Conservation (phyloP, 1,284 basidiomycete genomes). For the Clitocybe nebularis region DNA sequence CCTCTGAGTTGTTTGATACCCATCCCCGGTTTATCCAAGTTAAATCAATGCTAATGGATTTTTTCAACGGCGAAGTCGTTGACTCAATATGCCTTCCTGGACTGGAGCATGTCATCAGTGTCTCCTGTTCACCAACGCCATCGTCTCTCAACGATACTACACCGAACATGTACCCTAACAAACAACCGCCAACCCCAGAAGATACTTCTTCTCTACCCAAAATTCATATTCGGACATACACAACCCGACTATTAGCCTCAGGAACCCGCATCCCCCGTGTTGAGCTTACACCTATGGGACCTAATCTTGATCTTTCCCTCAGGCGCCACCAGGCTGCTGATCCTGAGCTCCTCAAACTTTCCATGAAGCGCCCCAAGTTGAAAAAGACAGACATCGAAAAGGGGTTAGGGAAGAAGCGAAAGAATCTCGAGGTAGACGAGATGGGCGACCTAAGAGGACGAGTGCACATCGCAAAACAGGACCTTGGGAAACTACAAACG, state of each 20-base stretch:
- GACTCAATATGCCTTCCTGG: constrained; percentile 83
- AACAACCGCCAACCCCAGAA: constrained; percentile 26
- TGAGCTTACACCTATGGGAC: constrained; percentile 88
- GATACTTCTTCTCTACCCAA: constrained; percentile 60
- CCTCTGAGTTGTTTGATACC: constrained; percentile 88
- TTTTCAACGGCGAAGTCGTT: constrained; percentile 86
- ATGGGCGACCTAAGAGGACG: constrained; percentile 95
- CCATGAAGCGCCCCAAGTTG: constrained; percentile 83
- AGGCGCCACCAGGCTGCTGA: constrained; percentile 76
- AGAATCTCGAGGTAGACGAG: constrained; percentile 95
- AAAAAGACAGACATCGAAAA: constrained; percentile 82
- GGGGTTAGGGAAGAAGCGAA: constrained; percentile 88
- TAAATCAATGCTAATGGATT: constrained; percentile 88
- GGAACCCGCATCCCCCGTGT: constrained; percentile 79
- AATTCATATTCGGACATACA: constrained; percentile 90
- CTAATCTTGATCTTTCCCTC: constrained; percentile 81
- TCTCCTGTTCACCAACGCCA: constrained; percentile 73
- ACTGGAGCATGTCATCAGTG: constrained; percentile 89
- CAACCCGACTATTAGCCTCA: constrained; percentile 69
- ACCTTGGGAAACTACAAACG: constrained; percentile 82
- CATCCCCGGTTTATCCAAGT: constrained; percentile 90
- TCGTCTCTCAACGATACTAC: constrained; percentile 43
- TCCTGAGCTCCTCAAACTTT: constrained; percentile 75
- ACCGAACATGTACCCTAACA: constrained; percentile 31
- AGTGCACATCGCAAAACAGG: constrained; percentile 89